Evolutionary conservation across 2,329 filamentous ascomycete genomes (phyloP).

Genomic region (Blastomyces gilchristii): DNA sequence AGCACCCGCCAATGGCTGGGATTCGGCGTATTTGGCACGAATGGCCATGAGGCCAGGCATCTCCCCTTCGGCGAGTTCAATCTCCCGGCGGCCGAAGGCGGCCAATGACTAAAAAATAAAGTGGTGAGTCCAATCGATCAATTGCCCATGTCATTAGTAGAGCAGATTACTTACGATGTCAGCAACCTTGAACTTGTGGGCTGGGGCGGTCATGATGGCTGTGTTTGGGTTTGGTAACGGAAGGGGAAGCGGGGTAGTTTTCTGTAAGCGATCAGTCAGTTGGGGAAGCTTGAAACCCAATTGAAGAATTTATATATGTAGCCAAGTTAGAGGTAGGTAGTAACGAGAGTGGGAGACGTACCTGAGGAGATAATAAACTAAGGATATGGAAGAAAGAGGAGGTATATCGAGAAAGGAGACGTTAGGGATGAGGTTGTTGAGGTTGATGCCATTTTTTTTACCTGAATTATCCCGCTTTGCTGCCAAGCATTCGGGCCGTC

Average conservation of each 20-base stretch:
- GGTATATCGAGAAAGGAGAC: neutral
- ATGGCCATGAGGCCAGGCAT: conserved; percentile 98
- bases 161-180: conserved; percentile 55
- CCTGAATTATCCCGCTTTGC: neutral
- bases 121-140: conserved; percentile 4
- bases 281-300: neutral
- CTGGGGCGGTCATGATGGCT: conserved; percentile 59
- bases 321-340: conserved; percentile 8
- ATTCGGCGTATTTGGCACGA: conserved; percentile 76
- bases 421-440: conserved; percentile 3
- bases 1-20: conserved; percentile 90
- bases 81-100: conserved; percentile 98
- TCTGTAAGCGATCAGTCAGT: conserved; percentile 12
- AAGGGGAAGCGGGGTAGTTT: conserved; percentile 11
- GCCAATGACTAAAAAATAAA: conserved; percentile 55
- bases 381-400: neutral
- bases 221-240: conserved; percentile 16
- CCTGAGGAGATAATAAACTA: conserved; percentile 7
- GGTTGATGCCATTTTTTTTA: conserved; percentile 6
- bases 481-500: neutral
- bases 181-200: conserved; percentile 94
- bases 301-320: neutral
- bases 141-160: conserved; percentile 8
- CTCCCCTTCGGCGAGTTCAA: conserved; percentile 90
- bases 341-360: conserved; percentile 7